Conservation (phyloP, 208 protist species). For the Leishmania tropica region DNA sequence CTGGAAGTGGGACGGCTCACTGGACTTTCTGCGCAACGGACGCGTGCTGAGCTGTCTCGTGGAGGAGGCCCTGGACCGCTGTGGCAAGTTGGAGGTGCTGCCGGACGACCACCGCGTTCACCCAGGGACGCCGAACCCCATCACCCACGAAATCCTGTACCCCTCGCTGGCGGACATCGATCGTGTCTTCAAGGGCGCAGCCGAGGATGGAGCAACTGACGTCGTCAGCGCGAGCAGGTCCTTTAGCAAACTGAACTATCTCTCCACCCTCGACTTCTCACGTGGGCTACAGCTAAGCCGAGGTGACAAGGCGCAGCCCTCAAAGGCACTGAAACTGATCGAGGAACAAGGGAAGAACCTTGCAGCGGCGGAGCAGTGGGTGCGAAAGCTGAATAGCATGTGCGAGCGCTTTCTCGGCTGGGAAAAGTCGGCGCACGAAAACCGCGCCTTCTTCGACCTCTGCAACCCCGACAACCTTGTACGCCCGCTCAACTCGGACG, state of each 20-base stretch:
- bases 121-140: constrained; percentile 9
- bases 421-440: constrained; percentile 29
- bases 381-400: constrained; percentile 49
- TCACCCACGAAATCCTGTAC: constrained; percentile 35
- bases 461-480: constrained; percentile 30
- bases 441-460: constrained; percentile 33
- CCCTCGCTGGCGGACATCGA: constrained; percentile 47
- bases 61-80: constrained; percentile 36
- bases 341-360: constrained; percentile 38
- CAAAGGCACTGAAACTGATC: constrained; percentile 27
- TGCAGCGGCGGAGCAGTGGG: constrained; percentile 26
- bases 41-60: constrained; percentile 33
- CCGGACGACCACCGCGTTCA: constrained; percentile 22
- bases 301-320: constrained; percentile 9
- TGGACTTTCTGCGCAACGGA: constrained; percentile 58
- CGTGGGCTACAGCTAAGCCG: constrained; percentile 14
- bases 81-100: constrained; percentile 27
- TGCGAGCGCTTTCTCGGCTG: constrained; percentile 51
- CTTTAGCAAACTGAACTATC: constrained; percentile 19
- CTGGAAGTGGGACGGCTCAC: constrained; percentile 40
- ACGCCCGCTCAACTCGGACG: constrained; percentile 40
- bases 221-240: background rate
- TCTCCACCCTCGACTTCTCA: constrained; percentile 15
- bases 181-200: background rate
- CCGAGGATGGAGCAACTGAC: background rate